phyloP scores from a whole-genome alignment of 1,139 yeast genomes.

The Ashbya aceris region DNA sequence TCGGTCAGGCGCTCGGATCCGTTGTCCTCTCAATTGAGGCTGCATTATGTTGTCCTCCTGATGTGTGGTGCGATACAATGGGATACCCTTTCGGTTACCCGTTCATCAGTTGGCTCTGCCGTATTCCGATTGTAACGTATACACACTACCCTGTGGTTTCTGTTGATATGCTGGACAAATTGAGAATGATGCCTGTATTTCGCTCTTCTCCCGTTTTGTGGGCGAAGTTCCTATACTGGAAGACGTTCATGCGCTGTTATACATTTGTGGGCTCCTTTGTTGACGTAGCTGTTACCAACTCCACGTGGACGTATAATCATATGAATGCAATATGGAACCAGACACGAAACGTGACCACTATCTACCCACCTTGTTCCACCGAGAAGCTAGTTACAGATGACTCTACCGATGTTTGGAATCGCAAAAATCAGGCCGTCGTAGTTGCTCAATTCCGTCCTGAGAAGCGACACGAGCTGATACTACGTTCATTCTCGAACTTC shows the following conservation, averaged over 20 bases:
- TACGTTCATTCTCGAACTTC: slow-evolving; percentile 54
- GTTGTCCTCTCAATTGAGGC: slow-evolving; percentile 63
- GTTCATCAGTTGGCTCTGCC: slow-evolving; percentile 42
- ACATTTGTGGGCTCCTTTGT: slow-evolving; percentile 58
- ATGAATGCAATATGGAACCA: slow-evolving; percentile 50
- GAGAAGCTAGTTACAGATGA: slow-evolving; percentile 36
- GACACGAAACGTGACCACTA: slow-evolving; percentile 31
- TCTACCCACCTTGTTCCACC: slow-evolving; percentile 86
- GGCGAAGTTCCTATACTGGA: slow-evolving; percentile 65
- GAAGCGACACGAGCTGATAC: slow-evolving; percentile 71
- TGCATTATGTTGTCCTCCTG: slow-evolving; percentile 61
- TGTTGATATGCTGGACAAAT: slow-evolving; percentile 66
- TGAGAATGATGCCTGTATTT: slow-evolving; percentile 32
- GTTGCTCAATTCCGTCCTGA: slow-evolving; percentile 95
- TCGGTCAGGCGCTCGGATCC: slow-evolving; percentile 86
- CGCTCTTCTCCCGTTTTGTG: slow-evolving; percentile 22
- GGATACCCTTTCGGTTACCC: slow-evolving; percentile 88
- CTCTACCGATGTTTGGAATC: slow-evolving; percentile 15
- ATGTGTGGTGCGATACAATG: slow-evolving; percentile 89
- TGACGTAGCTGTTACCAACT: slow-evolving; percentile 64
- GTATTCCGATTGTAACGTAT: slow-evolving; percentile 73
- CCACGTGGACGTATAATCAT: slow-evolving; percentile 86
- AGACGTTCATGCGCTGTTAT: slow-evolving; percentile 50
- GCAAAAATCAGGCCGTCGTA: slow-evolving; percentile 56
- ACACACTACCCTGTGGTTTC: slow-evolving; percentile 93